Percentiles rank a stretch among this genome's conserved stretches.
phyloP scores from a whole-genome alignment of 208 protist genomes.

The Angomonas desouzai region DNA sequence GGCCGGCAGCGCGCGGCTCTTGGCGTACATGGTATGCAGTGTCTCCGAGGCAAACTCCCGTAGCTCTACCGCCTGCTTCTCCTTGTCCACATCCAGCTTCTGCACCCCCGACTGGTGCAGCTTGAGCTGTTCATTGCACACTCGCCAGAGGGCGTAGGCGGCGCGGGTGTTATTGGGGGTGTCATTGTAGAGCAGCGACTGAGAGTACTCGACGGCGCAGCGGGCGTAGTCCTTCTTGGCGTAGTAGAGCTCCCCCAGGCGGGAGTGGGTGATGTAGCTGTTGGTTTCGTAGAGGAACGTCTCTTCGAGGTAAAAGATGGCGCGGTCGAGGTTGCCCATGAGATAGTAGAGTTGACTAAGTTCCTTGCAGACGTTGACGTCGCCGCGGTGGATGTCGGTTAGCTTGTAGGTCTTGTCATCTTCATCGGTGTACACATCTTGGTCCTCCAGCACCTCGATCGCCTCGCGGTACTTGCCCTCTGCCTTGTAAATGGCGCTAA shows the following conservation, averaged over 20 bases:
- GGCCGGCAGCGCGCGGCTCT: constrained; percentile 52
- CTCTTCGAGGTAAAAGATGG: constrained; percentile 79
- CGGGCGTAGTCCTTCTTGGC: constrained; percentile 50
- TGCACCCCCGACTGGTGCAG: constrained; percentile 28
- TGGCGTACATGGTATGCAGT: constrained; percentile 74
- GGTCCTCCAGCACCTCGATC: constrained; percentile 61
- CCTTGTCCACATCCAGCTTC: constrained; percentile 32
- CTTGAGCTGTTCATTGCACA: constrained; percentile 45
- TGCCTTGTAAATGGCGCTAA: constrained; percentile 66
- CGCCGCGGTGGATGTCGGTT: constrained; percentile 60
- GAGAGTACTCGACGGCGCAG: constrained; percentile 57
- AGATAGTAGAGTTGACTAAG: constrained; percentile 72
- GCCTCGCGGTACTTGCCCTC: constrained; percentile 69
- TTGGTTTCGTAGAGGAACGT: constrained; percentile 40
- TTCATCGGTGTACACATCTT: constrained; percentile 66
- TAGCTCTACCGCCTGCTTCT: constrained; percentile 47
- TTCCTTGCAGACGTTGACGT: constrained; percentile 45
- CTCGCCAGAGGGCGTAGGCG: constrained; percentile 70
- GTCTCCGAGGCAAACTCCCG: constrained; percentile 48
- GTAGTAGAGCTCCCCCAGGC: constrained; percentile 76
- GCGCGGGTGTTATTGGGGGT: constrained; percentile 72
- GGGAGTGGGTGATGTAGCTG: constrained; percentile 53
- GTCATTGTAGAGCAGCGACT: constrained; percentile 73
- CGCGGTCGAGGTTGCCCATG: constrained; percentile 35
- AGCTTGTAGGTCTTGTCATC: constrained; percentile 42